Evolutionary conservation across 805 yeast genomes (phyloP).

Genomic region (Yamadazyma akitaensis): DNA sequence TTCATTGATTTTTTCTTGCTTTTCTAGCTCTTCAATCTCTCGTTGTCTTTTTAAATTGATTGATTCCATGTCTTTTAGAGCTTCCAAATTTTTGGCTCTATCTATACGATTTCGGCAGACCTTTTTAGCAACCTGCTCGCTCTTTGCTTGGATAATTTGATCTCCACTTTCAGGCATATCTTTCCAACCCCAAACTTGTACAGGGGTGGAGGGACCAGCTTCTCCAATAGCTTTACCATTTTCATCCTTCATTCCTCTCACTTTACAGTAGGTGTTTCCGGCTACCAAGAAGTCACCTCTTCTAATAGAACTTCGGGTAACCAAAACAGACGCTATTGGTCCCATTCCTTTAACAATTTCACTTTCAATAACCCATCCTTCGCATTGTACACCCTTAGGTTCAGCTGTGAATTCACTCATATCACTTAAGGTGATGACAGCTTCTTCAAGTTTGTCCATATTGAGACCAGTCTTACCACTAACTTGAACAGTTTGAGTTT

Average conservation of each 20-base stretch:
- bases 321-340: constrained; percentile 77
- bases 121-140: constrained; percentile 71
- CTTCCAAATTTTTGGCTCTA: constrained; percentile 50
- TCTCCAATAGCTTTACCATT: constrained; percentile 54
- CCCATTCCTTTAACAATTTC: constrained; percentile 81
- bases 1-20: constrained; percentile 53
- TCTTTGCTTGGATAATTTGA: constrained; percentile 68
- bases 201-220: constrained; percentile 88
- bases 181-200: constrained; percentile 92
- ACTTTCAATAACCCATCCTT: constrained; percentile 91
- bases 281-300: constrained; percentile 76
- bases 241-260: constrained; percentile 74
- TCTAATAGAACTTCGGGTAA: constrained; percentile 72
- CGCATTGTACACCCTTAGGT: constrained; percentile 47
- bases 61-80: constrained; percentile 61
- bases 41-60: constrained; percentile 66
- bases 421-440: constrained; percentile 81
- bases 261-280: constrained; percentile 83
- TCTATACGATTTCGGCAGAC: constrained; percentile 64
- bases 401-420: constrained; percentile 73
- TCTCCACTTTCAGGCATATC: constrained; percentile 91
- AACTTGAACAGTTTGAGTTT: constrained; percentile 81
- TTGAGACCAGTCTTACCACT: constrained; percentile 89
- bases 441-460: constrained; percentile 87
- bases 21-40: constrained; percentile 49